Evolutionary conservation across 2,329 filamentous ascomycete genomes (phyloP), one percentile per base, ranked within the genome.

Genomic region (Calonectria pteridis): DNA sequence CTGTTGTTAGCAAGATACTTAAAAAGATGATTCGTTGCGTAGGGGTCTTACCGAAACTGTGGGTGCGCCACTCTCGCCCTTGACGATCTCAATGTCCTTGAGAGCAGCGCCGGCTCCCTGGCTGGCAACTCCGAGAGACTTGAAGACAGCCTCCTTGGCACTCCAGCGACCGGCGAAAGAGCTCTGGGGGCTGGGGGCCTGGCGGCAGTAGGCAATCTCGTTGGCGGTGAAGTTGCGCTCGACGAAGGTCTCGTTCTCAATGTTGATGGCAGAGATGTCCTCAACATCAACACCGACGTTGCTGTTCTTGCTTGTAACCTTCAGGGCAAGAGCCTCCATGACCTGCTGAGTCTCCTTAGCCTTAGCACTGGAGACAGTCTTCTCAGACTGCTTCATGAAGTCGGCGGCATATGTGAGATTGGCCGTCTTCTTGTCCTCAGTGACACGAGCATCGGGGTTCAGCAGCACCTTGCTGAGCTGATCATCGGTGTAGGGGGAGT

Each of bases 141-240:
- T 99, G 90, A 99, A 99, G 0, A 99, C 96, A 33, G 97, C 97
- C 87, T 99, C 97, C 88, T 99, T 99, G 43, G 97, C 97, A 81
- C 94, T 96, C 97, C 97, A 99, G 79, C 95, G 93, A 64, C 97
- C 97, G 6, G 96, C 95, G 85, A 98, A 99, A 66, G 95, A 97
- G 77, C 96, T 94, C 83, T 95, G 95, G 1, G 95, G 94, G 82
- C 91, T 93, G 7, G 95, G 87, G 20, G 95, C 93, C 82, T 93
- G 92, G 76, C 90, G 89, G 88, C 97, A 99, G 88, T 99, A 98
- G 35, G 91, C 89, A 80, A 96, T 94, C 87, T 99, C 97, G 64
- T 89, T 87, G 20, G 88, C 85, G 0, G 97, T 98, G 85, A 99
- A 99, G 87, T 99, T 99, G 80, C 97, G 94, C 86, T 97, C 92